These are phyloP conservation scores for Ammopiptanthus mongolicus DNA, from an alignment of 306 rosid species.

Conservation along the genomic window DNA sequence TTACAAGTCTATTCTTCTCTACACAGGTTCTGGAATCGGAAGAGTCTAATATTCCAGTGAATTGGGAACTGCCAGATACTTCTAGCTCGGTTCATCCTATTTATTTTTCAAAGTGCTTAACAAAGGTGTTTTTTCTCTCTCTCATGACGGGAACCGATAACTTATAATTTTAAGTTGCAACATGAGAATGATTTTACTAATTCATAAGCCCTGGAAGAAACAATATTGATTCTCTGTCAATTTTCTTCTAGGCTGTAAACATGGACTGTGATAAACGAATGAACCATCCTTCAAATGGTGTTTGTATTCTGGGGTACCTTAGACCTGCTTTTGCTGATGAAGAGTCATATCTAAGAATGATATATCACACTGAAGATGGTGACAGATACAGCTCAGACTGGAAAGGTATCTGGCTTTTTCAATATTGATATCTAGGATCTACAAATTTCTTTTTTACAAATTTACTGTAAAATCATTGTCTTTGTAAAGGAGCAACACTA, in stretches of 20 bases:
- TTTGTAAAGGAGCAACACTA: background rate
- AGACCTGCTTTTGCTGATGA: conserved; percentile 78
- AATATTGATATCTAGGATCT: conserved; percentile 10
- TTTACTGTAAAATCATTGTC: background rate
- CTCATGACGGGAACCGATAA: background rate
- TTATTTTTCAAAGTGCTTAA: conserved; percentile 77
- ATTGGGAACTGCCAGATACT: conserved; percentile 47
- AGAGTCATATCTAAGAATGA: conserved; percentile 54
- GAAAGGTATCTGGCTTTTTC: conserved; percentile 52
- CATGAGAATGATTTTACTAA: conserved; percentile 8
- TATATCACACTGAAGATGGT: conserved; percentile 48
- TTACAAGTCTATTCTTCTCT: conserved; percentile 22
- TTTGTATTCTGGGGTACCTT: conserved; percentile 80
- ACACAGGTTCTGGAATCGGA: conserved; percentile 54
- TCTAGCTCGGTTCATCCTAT: conserved; percentile 60
- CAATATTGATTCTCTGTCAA: conserved; percentile 19
- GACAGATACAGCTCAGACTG: conserved; percentile 48
- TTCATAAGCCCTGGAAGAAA: conserved; percentile 17
- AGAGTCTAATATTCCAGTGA: conserved; percentile 38
- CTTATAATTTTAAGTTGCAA: background rate
- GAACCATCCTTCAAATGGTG: conserved; percentile 85
- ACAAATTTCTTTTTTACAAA: background rate
- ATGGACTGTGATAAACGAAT: conserved; percentile 51
- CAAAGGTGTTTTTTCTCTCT: conserved; percentile 44
- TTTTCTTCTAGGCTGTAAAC: conserved; percentile 51